A percentile compares a stretch with the other conserved stretches of the same genome.
Evolutionary conservation across 164 flowering plant genomes (phyloP).

Genomic region (Malania oleifera): DNA sequence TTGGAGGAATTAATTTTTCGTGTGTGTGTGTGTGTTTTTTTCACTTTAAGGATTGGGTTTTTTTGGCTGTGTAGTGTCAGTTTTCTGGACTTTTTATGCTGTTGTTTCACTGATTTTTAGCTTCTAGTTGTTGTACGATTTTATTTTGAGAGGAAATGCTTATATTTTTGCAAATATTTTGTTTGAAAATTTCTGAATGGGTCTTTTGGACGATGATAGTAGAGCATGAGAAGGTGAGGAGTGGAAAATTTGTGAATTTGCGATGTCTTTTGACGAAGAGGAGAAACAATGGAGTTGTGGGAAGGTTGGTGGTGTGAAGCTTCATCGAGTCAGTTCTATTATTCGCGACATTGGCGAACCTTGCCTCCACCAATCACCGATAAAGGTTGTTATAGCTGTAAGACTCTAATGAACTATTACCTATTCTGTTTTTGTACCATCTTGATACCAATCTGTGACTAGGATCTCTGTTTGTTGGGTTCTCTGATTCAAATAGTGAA

Average conservation of each 20-base stretch:
- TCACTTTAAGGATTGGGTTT: not conserved
- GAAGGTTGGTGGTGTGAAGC: conserved; percentile 38
- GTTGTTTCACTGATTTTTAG: not conserved
- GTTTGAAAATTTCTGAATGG: not conserved
- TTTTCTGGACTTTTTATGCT: not conserved
- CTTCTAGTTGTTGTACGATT: not conserved
- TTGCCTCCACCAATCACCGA: conserved; percentile 63
- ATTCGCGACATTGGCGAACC: conserved; percentile 80
- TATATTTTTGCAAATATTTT: not conserved
- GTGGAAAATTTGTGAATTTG: not conserved
- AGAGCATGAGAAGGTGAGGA: conserved; percentile 1
- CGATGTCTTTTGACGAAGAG: conserved; percentile 49
- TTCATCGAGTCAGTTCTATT: conserved; percentile 53
- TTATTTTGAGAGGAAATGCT: not conserved
- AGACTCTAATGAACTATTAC: conserved; percentile 14
- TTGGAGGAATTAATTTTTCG: not conserved
- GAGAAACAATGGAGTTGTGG: conserved; percentile 74
- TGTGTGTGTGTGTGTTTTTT: not conserved
- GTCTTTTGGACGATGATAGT: not conserved
- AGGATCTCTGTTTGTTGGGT: not conserved
- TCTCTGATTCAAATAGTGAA: not conserved
- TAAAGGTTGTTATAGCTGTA: conserved; percentile 51
- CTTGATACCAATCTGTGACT: not conserved
- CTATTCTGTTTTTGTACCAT: not conserved
- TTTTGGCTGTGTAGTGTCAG: not conserved